Evolutionary conservation across 352 stramenopile genomes (phyloP).

Genomic region (Globisporangium splendens): DNA sequence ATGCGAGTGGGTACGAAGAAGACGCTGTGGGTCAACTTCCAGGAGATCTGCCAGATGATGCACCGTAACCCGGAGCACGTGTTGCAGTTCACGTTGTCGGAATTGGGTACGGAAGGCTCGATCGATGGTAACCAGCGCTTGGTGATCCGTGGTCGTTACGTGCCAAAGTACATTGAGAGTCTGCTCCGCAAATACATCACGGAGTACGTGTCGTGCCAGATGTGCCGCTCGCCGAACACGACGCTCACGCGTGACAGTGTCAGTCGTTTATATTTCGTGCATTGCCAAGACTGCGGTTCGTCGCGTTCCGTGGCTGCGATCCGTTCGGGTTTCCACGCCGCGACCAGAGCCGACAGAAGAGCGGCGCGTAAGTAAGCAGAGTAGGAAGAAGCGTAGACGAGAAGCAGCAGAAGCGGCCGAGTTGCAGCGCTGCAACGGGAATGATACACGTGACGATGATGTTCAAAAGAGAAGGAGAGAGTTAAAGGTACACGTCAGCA

Average conservation of each 20-base stretch:
- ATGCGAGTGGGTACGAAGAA: slow-evolving; percentile 96
- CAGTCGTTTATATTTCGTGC: slow-evolving; percentile 97
- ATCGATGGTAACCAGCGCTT: slow-evolving; percentile 99
- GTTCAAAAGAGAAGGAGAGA: no score
- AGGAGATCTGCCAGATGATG: slow-evolving; percentile 99
- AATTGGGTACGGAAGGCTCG: slow-evolving; percentile 98
- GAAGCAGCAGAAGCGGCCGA: neutral
- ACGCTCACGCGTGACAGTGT: slow-evolving; percentile 96
- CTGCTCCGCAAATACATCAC: slow-evolving; percentile 99
- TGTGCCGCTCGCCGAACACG: slow-evolving; percentile 98
- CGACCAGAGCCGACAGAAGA: slow-evolving; percentile 80
- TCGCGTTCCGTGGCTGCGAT: slow-evolving; percentile 96
- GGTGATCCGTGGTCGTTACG: slow-evolving; percentile 97
- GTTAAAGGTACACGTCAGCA: no score
- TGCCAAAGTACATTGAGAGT: slow-evolving; percentile 99
- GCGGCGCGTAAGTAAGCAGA: slow-evolving; percentile 78
- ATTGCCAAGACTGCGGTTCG: slow-evolving; percentile 97
- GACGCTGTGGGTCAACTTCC: slow-evolving; percentile 99
- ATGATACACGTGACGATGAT: no score
- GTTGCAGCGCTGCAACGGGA: neutral
- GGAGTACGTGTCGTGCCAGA: slow-evolving; percentile 99
- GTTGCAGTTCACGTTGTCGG: slow-evolving; percentile 98
- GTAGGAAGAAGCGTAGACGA: slow-evolving; percentile 10
- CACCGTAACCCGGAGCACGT: slow-evolving; percentile 98
- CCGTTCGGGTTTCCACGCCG: slow-evolving; percentile 97